phyloP scores from a whole-genome alignment of 1,284 basidiomycete genomes.

The Ustanciosporium gigantosporum region DNA sequence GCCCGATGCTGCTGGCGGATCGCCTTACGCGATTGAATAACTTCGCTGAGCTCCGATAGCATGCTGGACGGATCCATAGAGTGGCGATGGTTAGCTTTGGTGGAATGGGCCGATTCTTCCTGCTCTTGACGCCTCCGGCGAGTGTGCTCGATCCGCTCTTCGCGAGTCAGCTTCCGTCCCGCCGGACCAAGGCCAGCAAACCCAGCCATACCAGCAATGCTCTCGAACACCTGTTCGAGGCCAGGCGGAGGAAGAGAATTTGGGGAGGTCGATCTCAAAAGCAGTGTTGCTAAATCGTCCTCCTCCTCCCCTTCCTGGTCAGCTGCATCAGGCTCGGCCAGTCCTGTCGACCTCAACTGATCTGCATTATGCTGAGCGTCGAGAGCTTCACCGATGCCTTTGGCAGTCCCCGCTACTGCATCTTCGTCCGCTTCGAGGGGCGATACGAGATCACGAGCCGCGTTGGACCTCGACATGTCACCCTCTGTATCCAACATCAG shows the following conservation, averaged over 20 bases:
- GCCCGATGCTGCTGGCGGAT: constrained; percentile 14
- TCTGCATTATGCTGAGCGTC: too few relatives aligned
- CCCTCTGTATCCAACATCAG: constrained; percentile 9
- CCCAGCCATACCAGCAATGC: constrained; percentile 38
- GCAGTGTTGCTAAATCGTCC: constrained; percentile 18
- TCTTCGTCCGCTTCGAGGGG: constrained; percentile 49
- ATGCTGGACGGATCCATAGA: constrained; percentile 25
- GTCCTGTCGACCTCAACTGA: background rate
- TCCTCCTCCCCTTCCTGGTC: constrained; percentile 24
- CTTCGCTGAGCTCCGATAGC: constrained; percentile 45
- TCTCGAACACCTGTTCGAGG: constrained; percentile 54
- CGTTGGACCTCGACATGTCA: constrained; percentile 6
- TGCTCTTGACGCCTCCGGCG: constrained; percentile 22
- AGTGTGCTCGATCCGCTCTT: constrained; percentile 43
- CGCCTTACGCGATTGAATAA: constrained; percentile 30
- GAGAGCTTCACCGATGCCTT: background rate
- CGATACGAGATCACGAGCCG: constrained; percentile 22
- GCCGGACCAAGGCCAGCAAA: constrained; percentile 2
- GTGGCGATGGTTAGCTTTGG: constrained; percentile 8
- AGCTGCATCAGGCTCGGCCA: background rate
- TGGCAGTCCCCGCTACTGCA: background rate
- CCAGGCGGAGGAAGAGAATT: constrained; percentile 48
- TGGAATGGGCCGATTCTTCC: constrained; percentile 7
- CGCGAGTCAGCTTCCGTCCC: constrained; percentile 26
- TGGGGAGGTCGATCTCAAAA: constrained; percentile 41